Evolutionary conservation across 495 filamentous ascomycete species (phyloP).

Genomic region (Haplographium delicatum): DNA sequence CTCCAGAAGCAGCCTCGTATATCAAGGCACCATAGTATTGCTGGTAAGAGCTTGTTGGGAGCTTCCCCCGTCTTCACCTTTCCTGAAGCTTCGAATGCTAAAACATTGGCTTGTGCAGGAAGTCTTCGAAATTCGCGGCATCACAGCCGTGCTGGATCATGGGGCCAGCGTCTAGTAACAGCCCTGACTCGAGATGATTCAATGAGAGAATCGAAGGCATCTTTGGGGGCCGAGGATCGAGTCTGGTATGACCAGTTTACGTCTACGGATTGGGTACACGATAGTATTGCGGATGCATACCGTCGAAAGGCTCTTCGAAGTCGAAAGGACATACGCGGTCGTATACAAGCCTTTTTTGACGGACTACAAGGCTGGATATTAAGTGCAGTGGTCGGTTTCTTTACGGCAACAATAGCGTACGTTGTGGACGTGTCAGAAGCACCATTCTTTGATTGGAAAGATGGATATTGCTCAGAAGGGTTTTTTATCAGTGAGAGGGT

Average conservation of each 20-base stretch:
- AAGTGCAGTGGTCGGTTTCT: constrained; percentile 82
- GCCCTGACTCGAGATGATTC: constrained; percentile 37
- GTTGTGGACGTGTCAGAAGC: constrained; percentile 82
- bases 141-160: constrained; percentile 63
- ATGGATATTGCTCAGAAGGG: constrained; percentile 70
- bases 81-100: neutral
- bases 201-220: constrained; percentile 52
- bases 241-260: constrained; percentile 99
- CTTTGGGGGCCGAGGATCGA: constrained; percentile 68
- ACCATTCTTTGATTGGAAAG: constrained; percentile 81
- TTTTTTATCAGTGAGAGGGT: constrained; percentile 71
- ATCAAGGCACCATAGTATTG: constrained; percentile 44
- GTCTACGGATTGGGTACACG: constrained; percentile 97
- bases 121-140: constrained; percentile 50
- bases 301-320: constrained; percentile 76
- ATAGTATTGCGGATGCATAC: constrained; percentile 91
- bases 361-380: constrained; percentile 92
- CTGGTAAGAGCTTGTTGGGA: no score
- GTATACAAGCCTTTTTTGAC: constrained; percentile 71
- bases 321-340: constrained; percentile 79
- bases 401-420: constrained; percentile 84
- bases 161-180: constrained; percentile 47
- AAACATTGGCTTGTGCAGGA: constrained; percentile 5
- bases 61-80: no score
- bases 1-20: constrained; percentile 27